A percentile compares a stretch with the other conserved stretches of the same genome.
Conservation (phyloP, 805 yeast genomes). For the Candida maltosa region DNA sequence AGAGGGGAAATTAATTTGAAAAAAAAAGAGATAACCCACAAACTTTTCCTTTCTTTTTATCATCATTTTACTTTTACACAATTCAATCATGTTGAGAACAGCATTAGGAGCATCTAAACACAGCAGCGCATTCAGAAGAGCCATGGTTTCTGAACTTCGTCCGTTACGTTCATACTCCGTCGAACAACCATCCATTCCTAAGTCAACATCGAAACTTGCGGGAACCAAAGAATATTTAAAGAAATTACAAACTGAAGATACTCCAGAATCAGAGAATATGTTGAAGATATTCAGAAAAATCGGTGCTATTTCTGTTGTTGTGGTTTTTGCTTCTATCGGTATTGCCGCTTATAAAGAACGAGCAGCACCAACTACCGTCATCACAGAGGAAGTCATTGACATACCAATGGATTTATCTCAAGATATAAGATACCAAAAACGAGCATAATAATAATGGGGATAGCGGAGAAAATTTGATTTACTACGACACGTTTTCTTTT, state of each 20-base stretch:
- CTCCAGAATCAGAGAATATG: constrained; percentile 25
- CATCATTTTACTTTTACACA: no score
- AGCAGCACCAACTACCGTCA: neutral
- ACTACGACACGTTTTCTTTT: no score
- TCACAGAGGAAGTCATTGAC: constrained; percentile 1
- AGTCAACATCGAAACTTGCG: constrained; percentile 1
- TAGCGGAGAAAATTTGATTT: no score
- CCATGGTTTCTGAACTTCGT: constrained; percentile 6
- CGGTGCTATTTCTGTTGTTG: constrained; percentile 24
- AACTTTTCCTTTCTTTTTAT: no score
- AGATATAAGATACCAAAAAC: neutral
- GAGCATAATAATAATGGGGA: neutral
- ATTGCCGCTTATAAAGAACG: constrained; percentile 15
- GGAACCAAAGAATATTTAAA: constrained; percentile 22
- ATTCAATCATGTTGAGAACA: constrained; percentile 5
- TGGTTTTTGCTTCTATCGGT: constrained; percentile 23
- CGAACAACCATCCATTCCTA: constrained; percentile 2
- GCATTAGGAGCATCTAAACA: constrained; percentile 5
- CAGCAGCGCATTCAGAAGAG: constrained; percentile 6
- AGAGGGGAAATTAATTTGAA: no score
- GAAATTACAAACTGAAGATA: constrained; percentile 31
- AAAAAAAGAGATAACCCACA: no score
- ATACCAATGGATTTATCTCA: constrained; percentile 1
- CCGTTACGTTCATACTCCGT: constrained; percentile 3
- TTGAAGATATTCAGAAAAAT: constrained; percentile 18